Percentiles rank a stretch among this genome's conserved stretches.
Conservation (phyloP, 371 early-diverging fungal genomes). For the Enterocytospora artemiae region DNA sequence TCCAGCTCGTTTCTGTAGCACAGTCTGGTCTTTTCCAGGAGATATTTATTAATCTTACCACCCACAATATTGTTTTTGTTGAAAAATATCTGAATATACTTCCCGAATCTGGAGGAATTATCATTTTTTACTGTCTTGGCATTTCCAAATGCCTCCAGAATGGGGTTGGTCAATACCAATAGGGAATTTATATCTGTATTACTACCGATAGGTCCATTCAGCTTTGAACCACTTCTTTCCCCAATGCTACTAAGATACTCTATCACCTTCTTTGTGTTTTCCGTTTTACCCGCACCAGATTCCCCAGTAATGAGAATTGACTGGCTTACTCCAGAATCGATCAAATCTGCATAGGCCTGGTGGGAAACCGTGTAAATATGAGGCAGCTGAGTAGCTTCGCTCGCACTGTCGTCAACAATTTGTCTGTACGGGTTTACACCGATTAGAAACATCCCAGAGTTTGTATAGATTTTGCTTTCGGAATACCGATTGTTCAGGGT, state of each 20-base stretch:
- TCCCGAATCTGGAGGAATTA: conserved; percentile 97
- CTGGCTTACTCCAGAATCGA: conserved; percentile 80
- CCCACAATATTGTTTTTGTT: conserved; percentile 74
- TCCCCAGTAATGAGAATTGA: conserved; percentile 97
- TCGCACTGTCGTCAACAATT: conserved; percentile 79
- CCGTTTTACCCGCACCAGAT: conserved; percentile 99
- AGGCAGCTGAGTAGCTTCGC: conserved; percentile 60
- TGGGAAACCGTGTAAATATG: conserved; percentile 91
- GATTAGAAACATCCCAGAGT: conserved; percentile 93
- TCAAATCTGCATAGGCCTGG: conserved; percentile 81
- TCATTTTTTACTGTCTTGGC: conserved; percentile 96
- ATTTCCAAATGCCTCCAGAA: conserved; percentile 97
- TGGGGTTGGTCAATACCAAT: conserved; percentile 88
- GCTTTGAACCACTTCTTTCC: conserved; percentile 51
- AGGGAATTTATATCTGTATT: conserved; percentile 66
- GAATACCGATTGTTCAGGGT: conserved; percentile 78
- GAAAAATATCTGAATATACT: conserved; percentile 94
- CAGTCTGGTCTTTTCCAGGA: conserved; percentile 91
- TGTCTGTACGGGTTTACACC: conserved; percentile 92
- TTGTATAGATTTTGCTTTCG: conserved; percentile 86
- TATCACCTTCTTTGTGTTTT: conserved; percentile 96
- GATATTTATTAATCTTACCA: conserved; percentile 88
- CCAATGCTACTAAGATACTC: conserved; percentile 85
- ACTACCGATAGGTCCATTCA: conserved; percentile 49
- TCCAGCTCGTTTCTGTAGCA: conserved; percentile 71